Conservation (phyloP, 352 stramenopile genomes). For the Phytophthora agathidicida region DNA sequence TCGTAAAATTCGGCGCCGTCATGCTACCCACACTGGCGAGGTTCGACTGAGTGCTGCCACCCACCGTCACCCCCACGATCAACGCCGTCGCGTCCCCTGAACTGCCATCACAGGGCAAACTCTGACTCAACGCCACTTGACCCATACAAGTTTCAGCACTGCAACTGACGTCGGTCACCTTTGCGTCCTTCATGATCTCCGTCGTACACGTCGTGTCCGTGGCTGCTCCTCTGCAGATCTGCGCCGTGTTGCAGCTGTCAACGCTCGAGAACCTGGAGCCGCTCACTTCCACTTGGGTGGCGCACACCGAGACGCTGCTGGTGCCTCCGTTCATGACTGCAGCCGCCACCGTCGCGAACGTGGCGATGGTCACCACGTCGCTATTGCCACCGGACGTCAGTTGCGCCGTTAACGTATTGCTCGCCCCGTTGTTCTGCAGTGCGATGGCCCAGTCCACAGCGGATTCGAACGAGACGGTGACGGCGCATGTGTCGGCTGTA, state of each 20-base stretch:
- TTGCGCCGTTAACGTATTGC: conserved; percentile 61
- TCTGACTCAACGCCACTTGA: conserved; percentile 44
- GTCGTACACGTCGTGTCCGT: conserved; percentile 55
- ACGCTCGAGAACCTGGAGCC: conserved; percentile 59
- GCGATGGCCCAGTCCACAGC: conserved; percentile 75
- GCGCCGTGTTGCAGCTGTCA: conserved; percentile 58
- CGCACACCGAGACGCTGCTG: conserved; percentile 53
- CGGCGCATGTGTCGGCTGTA: conserved; percentile 47
- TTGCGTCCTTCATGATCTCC: conserved; percentile 34
- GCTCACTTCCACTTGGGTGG: conserved; percentile 46
- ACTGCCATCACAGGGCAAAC: conserved; percentile 55
- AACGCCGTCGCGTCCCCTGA: conserved; percentile 40
- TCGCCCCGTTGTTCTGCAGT: conserved; percentile 41
- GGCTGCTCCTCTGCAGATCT: conserved; percentile 57
- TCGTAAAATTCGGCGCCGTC: conserved; percentile 41
- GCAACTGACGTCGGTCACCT: conserved; percentile 53
- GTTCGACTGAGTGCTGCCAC: conserved; percentile 50
- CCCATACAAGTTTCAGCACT: conserved; percentile 51
- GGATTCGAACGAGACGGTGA: conserved; percentile 54
- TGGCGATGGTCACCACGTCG: conserved; percentile 56
- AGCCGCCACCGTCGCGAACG: conserved; percentile 39
- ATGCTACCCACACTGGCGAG: conserved; percentile 55
- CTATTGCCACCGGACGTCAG: conserved; percentile 42
- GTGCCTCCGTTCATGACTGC: conserved; percentile 35
- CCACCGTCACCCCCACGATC: conserved; percentile 60